A percentile compares a stretch with the other conserved stretches of the same genome.
phyloP scores from a whole-genome alignment of 352 stramenopile genomes.

The Phytophthora sojae region DNA sequence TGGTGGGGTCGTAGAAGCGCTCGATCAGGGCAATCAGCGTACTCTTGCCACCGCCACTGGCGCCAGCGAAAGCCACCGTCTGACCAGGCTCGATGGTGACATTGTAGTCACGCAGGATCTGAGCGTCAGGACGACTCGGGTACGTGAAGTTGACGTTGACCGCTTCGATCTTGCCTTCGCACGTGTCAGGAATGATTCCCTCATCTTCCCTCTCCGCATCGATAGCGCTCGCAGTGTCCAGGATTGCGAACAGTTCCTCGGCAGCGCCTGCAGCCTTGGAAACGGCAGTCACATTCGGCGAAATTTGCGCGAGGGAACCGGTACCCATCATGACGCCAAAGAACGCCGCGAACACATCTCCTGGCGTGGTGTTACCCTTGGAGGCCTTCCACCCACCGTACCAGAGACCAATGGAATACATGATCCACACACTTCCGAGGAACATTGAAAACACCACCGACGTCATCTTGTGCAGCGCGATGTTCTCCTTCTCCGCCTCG shows the following conservation, averaged over 20 bases:
- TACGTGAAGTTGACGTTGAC: no score
- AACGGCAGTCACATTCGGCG: constrained; percentile 52
- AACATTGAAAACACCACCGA: constrained; percentile 47
- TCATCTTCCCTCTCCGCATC: no score
- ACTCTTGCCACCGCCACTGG: no score
- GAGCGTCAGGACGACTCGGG: no score
- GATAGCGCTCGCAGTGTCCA: no score
- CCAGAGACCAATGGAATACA: constrained; percentile 60
- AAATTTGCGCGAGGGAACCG: constrained; percentile 51
- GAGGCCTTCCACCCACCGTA: constrained; percentile 61
- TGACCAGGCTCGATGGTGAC: no score
- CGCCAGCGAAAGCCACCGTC: no score
- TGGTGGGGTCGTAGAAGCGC: no score
- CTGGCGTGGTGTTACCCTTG: constrained; percentile 38
- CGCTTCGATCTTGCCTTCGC: no score
- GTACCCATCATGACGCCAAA: constrained; percentile 59
- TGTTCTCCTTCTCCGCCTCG: constrained; percentile 45
- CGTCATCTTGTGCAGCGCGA: constrained; percentile 44
- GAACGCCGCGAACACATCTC: constrained; percentile 54
- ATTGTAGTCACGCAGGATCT: no score
- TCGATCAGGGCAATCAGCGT: no score
- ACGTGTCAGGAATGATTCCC: no score
- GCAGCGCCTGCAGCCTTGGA: constrained; percentile 46
- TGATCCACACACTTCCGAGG: constrained; percentile 49
- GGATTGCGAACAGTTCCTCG: constrained; percentile 51